These are phyloP conservation scores for Plenodomus tracheiphilus DNA, from an alignment of 2,329 filamentous ascomycete genomes.

Conservation along the genomic window DNA sequence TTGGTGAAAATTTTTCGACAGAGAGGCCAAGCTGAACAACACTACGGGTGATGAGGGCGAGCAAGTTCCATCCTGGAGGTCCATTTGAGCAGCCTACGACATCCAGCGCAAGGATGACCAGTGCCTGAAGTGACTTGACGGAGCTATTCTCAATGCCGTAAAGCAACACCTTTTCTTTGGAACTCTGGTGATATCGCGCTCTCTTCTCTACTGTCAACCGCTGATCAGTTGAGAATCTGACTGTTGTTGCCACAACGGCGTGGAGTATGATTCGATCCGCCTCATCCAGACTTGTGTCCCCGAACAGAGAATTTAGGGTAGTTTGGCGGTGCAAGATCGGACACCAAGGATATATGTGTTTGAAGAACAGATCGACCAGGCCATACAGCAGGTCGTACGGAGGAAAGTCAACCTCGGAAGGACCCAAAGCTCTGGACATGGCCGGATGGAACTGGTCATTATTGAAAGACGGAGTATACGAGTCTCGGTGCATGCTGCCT, in stretches of 20 bases:
- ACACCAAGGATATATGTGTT: constrained; percentile 70
- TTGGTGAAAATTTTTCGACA: constrained; percentile 78
- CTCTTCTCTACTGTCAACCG: constrained; percentile 74
- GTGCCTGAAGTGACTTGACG: constrained; percentile 81
- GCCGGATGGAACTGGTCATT: constrained; percentile 36
- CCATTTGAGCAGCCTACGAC: constrained; percentile 86
- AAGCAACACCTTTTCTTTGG: constrained; percentile 83
- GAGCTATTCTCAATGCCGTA: constrained; percentile 90
- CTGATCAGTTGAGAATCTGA: constrained; percentile 79
- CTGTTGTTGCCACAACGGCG: constrained; percentile 84
- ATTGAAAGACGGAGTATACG: constrained; percentile 30
- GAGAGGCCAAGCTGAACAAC: constrained; percentile 86
- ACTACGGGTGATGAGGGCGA: constrained; percentile 84
- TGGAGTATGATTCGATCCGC: constrained; percentile 81
- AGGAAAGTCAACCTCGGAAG: constrained; percentile 54
- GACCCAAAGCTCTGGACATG: constrained; percentile 31
- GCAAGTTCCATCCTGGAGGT: constrained; percentile 87
- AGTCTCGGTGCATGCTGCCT: constrained; percentile 31
- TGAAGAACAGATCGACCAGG: constrained; percentile 65
- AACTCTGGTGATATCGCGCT: constrained; percentile 74
- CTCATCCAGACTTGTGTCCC: constrained; percentile 70
- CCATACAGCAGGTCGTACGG: constrained; percentile 64
- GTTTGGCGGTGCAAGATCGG: constrained; percentile 86
- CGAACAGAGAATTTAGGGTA: constrained; percentile 81
- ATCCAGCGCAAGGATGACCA: constrained; percentile 85